Conservation (phyloP, 805 yeast species). For the Ogataea nonfermentans region DNA sequence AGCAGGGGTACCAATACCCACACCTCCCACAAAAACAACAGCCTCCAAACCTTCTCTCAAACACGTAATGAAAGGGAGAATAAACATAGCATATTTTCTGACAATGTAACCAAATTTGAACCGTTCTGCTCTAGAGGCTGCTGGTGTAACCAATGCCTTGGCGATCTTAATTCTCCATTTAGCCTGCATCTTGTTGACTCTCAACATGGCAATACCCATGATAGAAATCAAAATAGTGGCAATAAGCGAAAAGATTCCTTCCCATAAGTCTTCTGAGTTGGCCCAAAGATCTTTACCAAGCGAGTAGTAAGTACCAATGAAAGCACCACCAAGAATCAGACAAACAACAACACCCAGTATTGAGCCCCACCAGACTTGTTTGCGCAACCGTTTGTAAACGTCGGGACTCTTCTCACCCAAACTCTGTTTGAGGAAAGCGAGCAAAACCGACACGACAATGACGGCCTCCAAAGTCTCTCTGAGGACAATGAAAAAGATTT, state of each 20-base stretch:
- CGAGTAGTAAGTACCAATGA: conserved; percentile 89
- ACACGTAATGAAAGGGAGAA: conserved; percentile 86
- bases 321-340: conserved; percentile 84
- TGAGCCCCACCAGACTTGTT: conserved; percentile 89
- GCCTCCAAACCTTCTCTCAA: conserved; percentile 98
- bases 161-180: conserved; percentile 98
- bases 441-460: conserved; percentile 82
- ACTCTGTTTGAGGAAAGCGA: conserved; percentile 90
- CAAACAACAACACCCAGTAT: conserved; percentile 71
- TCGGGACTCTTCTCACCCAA: conserved; percentile 46
- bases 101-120: conserved; percentile 54
- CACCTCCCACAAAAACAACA: conserved; percentile 94
- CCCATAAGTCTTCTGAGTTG: conserved; percentile 90
- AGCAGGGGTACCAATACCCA: conserved; percentile 58
- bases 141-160: conserved; percentile 64
- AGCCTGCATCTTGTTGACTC: conserved; percentile 93
- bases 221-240: conserved; percentile 85
- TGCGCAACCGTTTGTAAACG: conserved; percentile 61
- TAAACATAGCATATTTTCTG: conserved; percentile 81
- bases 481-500: conserved; percentile 84
- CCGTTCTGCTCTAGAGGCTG: conserved; percentile 47
- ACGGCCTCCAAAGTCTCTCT: conserved; percentile 95
- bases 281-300: conserved; percentile 83
- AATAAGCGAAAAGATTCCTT: conserved; percentile 88
- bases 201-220: conserved; percentile 96